Conservation (phyloP, 1,284 basidiomycete species). For the Cutaneotrichosporon sp. region DNA sequence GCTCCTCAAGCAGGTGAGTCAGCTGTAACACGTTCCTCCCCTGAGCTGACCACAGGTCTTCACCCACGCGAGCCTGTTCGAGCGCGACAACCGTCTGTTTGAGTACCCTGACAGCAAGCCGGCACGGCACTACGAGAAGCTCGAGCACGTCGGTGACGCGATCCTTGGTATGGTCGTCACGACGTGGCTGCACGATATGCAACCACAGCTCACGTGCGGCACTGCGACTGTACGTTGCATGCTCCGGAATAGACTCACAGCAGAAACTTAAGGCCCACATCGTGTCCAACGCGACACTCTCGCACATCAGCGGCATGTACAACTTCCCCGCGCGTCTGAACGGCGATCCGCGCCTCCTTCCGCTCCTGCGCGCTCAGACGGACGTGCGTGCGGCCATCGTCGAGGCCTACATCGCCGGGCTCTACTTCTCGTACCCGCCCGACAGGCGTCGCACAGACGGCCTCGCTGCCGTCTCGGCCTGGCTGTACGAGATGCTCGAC, state of each 20-base stretch:
- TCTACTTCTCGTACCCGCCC: conserved; percentile 42
- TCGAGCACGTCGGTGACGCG: conserved; percentile 50
- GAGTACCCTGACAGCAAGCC: conserved; percentile 35
- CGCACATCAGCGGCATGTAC: conserved; percentile 47
- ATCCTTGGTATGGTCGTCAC: conserved; percentile 49
- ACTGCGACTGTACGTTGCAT: conserved; percentile 42
- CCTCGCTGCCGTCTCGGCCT: conserved; percentile 32
- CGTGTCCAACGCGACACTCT: conserved; percentile 49
- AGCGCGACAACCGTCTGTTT: conserved; percentile 33
- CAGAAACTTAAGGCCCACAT: conserved; percentile 51
- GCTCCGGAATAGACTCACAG: conserved; percentile 1
- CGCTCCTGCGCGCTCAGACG: conserved; percentile 41
- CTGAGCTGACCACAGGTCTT: conserved; percentile 25
- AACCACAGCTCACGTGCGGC: conserved; percentile 42
- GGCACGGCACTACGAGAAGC: conserved; percentile 44
- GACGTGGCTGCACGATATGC: conserved; percentile 46
- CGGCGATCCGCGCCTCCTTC: conserved; percentile 36
- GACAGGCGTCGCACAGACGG: conserved; percentile 29
- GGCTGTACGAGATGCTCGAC: conserved; percentile 49
- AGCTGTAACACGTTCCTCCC: neutral
- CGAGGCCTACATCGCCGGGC: conserved; percentile 49
- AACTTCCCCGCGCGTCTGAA: conserved; percentile 40
- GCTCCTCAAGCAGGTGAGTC: conserved; percentile 32
- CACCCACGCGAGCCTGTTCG: conserved; percentile 38
- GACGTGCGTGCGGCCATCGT: conserved; percentile 49